Evolutionary conservation across 306 rosid species (phyloP).

Genomic region (Lathyrus tuberosus): DNA sequence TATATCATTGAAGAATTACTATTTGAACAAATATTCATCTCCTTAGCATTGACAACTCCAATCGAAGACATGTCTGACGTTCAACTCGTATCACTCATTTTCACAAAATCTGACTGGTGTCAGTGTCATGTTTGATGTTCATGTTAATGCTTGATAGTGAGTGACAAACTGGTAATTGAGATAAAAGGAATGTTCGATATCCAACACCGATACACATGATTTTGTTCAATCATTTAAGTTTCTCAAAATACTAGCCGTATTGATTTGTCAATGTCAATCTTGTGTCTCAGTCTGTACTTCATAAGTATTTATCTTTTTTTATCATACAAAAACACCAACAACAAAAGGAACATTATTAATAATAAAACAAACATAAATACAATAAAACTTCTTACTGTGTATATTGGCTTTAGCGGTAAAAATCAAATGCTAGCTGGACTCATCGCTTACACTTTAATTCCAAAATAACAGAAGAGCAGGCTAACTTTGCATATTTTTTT

Average conservation of each 20-base stretch:
- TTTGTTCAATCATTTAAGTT: neutral
- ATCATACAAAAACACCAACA: conserved; percentile 1
- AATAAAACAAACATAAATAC: neutral
- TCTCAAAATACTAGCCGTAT: neutral
- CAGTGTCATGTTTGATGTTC: neutral
- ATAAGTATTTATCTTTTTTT: neutral
- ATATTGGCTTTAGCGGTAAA: conserved; percentile 35
- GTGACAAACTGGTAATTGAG: neutral
- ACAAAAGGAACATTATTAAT: neutral
- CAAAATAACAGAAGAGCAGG: conserved; percentile 43
- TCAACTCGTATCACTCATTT: neutral
- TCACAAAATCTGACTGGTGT: neutral
- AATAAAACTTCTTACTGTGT: conserved; percentile 43
- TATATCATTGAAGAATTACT: neutral
- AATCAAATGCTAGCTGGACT: conserved; percentile 45
- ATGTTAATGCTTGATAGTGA: neutral
- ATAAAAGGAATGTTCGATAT: neutral
- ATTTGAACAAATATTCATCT: neutral
- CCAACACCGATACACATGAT: neutral
- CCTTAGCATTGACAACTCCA: neutral
- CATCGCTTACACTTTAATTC: conserved; percentile 42
- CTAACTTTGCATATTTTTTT: conserved; percentile 49
- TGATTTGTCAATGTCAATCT: neutral
- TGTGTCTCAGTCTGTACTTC: neutral
- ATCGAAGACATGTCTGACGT: neutral